Evolutionary conservation across 352 stramenopile genomes (phyloP), one percentile per base, ranked within the genome.

Genomic region (Phytophthora megakarya): DNA sequence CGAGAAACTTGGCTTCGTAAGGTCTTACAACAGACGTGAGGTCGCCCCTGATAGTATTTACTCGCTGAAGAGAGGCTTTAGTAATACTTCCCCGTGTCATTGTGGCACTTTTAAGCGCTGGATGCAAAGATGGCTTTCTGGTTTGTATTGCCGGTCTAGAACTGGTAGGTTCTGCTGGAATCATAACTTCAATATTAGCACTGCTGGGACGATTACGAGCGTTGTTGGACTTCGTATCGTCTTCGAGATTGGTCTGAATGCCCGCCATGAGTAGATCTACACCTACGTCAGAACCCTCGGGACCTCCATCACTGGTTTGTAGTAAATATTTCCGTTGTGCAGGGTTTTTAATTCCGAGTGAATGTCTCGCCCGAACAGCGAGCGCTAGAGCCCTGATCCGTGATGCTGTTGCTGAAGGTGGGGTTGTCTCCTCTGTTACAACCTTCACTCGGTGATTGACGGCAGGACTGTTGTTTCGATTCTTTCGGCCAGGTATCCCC

Each of bases 291-390:
- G 78, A 78, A 16, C 80, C 76, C 1, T 73, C 70, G 0, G 67
- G 72, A 1, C 68, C 73, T 22, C 75, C 80, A 38, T 87, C 68
- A 52, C 65, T 72, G 3, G 64, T 50, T 15, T 74, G 71, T 2
- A 80, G 45, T 2, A 77, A 23, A 47, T 88, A 90, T 28, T 85
- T 86, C 18, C 53, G 32, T 28, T 66, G 42, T 22, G 61, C 53
- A 44, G 66, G 61, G 23, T 43, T 49, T 18, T 80, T 61, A 1
- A 73, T 73, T 3, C 77, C 79, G 3, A 92, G 65, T 11, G 67
- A 70, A 23, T 90, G 80, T 15, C 68, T 77, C 5, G 83, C 83
- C 8, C 80, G 75, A 5, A 92, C 73, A 2, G 77, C 81, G 19
- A 75, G 78, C 0, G 79, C 80, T 1, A 92, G 51, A 10, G 83